A percentile compares a stretch with the other conserved stretches of the same genome.
Evolutionary conservation across 2,329 filamentous ascomycete species (phyloP).

Genomic region (Neofusicoccum sp.): DNA sequence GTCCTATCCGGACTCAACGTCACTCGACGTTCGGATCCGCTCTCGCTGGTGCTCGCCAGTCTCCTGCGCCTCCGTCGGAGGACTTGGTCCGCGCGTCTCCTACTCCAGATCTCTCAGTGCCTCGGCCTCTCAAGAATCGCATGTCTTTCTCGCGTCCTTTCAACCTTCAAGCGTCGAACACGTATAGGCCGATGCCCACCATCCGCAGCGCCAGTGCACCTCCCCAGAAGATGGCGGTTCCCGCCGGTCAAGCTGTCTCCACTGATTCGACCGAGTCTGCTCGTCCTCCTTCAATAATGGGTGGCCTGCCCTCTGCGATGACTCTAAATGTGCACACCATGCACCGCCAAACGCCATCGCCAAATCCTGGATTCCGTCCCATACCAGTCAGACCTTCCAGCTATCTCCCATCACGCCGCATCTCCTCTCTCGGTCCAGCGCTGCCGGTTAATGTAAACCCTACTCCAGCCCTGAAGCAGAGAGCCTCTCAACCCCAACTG

Average conservation of each 20-base stretch:
- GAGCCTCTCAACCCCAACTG: conserved; percentile 4
- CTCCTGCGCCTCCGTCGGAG: neutral
- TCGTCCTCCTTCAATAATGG: neutral
- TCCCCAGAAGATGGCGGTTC: neutral
- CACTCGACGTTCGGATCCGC: neutral
- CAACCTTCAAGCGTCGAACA: neutral
- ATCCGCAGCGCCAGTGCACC: conserved; percentile 13
- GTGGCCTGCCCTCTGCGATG: neutral
- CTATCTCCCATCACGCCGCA: conserved; percentile 30
- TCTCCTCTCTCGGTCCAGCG: conserved; percentile 29
- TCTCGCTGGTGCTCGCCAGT: neutral
- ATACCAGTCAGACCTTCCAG: conserved; percentile 35
- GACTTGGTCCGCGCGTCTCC: neutral
- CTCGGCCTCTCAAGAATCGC: conserved; percentile 4
- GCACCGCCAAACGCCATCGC: conserved; percentile 31
- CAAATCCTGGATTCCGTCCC: conserved; percentile 37
- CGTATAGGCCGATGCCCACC: conserved; percentile 6
- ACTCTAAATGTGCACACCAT: conserved; percentile 6
- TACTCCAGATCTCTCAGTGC: neutral
- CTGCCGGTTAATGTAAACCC: conserved; percentile 17
- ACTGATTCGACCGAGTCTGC: neutral
- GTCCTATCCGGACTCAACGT: neutral
- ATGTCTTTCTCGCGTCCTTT: conserved; percentile 18
- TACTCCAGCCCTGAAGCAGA: neutral
- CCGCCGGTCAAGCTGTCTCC: conserved; percentile 5